Percentiles rank a stretch among this genome's conserved stretches.
Conservation (phyloP, 2,329 filamentous ascomycete genomes). For the Thelonectria olida region DNA sequence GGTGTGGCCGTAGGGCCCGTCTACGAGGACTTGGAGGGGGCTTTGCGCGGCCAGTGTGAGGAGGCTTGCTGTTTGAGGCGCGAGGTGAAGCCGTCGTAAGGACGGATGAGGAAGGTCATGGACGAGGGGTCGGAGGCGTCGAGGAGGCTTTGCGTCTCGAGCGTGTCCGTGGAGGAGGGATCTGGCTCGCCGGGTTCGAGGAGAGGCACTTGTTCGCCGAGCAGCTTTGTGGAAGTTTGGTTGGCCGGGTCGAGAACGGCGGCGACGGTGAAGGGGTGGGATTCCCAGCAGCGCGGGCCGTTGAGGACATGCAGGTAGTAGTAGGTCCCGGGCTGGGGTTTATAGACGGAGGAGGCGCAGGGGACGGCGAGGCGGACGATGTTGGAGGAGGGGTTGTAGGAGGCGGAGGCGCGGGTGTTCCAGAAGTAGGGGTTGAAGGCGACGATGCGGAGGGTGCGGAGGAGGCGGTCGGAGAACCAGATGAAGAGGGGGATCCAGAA, state of each 20-base stretch:
- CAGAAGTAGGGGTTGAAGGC: constrained; percentile 51
- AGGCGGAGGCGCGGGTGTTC: constrained; percentile 45
- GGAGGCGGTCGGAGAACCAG: constrained; percentile 59
- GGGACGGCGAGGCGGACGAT: constrained; percentile 54
- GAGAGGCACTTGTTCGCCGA: constrained; percentile 46
- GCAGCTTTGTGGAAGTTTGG: constrained; percentile 22
- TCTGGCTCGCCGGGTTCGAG: constrained; percentile 33
- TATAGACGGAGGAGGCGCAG: constrained; percentile 44
- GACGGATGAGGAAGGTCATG: constrained; percentile 56
- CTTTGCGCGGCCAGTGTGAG: constrained; percentile 33
- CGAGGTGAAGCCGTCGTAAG: constrained; percentile 55
- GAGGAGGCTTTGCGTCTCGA: not conserved
- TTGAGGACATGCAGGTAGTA: constrained; percentile 57
- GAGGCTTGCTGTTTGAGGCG: constrained; percentile 47
- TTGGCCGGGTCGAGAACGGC: constrained; percentile 32
- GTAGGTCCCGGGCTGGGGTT: constrained; percentile 51
- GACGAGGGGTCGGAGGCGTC: constrained; percentile 5
- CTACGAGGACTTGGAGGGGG: constrained; percentile 50
- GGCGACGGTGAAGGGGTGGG: constrained; percentile 60
- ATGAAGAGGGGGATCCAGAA: constrained; percentile 60
- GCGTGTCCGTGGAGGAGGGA: not conserved
- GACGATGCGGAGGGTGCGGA: constrained; percentile 54
- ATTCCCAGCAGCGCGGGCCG: constrained; percentile 55
- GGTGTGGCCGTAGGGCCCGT: constrained; percentile 56
- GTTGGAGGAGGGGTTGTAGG: constrained; percentile 50